Conservation (phyloP, 768 basidiomycete genomes). For the Russula lepida region DNA sequence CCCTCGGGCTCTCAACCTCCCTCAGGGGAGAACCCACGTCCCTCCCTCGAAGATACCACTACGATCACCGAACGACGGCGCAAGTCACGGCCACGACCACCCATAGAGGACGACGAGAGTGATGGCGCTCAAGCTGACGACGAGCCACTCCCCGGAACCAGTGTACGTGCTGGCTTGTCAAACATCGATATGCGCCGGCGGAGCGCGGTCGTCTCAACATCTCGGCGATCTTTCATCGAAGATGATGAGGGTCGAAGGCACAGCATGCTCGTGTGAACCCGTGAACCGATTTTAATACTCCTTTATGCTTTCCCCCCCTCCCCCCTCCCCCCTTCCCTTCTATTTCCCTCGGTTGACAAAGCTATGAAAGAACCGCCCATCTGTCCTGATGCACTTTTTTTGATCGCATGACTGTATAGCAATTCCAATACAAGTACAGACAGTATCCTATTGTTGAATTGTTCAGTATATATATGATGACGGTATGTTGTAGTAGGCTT, state of each 20-base stretch:
- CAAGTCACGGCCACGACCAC: slow-evolving; percentile 43
- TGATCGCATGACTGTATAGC: slow-evolving; percentile 15
- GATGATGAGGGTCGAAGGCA: slow-evolving; percentile 52
- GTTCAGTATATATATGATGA: slow-evolving; percentile 11
- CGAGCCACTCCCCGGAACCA: slow-evolving; percentile 34
- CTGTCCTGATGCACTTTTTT: background rate
- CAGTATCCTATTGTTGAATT: slow-evolving; percentile 17
- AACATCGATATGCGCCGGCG: slow-evolving; percentile 52
- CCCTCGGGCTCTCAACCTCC: slow-evolving; percentile 5
- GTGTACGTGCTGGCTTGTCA: slow-evolving; percentile 34
- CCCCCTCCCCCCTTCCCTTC: background rate
- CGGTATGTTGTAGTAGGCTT: background rate
- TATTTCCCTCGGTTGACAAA: background rate
- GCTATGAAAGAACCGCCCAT: background rate
- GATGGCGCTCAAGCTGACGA: slow-evolving; percentile 68
- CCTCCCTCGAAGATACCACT: slow-evolving; percentile 22
- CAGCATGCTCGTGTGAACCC: slow-evolving; percentile 49
- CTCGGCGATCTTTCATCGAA: slow-evolving; percentile 31
- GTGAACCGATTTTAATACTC: background rate
- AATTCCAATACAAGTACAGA: slow-evolving; percentile 12
- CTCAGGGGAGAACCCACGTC: slow-evolving; percentile 19
- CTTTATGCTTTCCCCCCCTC: background rate
- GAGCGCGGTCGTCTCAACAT: slow-evolving; percentile 24
- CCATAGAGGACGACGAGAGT: slow-evolving; percentile 48
- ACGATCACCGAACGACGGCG: slow-evolving; percentile 36